Conservation (phyloP, 306 rosid species). For the Corylus avellana region DNA sequence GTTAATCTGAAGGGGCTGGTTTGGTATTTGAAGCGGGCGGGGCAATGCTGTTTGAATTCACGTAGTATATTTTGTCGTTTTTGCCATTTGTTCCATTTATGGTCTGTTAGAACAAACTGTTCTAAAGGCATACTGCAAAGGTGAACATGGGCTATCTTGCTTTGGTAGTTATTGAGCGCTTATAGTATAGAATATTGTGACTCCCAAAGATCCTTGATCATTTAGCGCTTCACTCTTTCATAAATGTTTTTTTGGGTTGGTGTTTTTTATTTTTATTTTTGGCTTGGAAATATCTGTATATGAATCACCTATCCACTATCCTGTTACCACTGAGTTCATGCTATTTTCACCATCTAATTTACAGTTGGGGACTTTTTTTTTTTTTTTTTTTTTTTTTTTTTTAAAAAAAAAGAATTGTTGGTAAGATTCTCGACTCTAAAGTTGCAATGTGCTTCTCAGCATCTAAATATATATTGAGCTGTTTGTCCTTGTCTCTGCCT, state of each 20-base stretch:
- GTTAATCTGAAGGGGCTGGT: not conserved
- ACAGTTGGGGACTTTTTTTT: conserved; percentile 11
- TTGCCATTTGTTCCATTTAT: not conserved
- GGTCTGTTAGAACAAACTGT: not conserved
- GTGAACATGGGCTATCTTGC: conserved; percentile 1
- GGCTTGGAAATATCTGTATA: conserved; percentile 11
- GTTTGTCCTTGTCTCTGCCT: not conserved
- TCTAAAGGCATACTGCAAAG: conserved; percentile 4
- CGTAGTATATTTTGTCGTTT: not conserved
- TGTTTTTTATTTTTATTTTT: not conserved
- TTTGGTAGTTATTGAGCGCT: conserved; percentile 6
- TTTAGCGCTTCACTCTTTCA: conserved; percentile 1
- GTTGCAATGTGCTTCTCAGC: conserved; percentile 6
- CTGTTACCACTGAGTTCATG: not conserved
- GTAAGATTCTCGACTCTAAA: conserved; percentile 15
- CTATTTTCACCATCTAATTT: conserved; percentile 5
- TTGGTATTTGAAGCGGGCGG: conserved; percentile 8
- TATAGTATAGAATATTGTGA: not conserved
- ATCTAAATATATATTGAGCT: not conserved
- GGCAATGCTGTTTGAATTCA: not conserved
- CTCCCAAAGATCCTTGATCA: not conserved
- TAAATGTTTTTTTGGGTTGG: conserved; percentile 22
- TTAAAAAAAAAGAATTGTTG: not conserved
- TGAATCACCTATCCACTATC: not conserved
- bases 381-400: not conserved